Conservation (phyloP, 2,329 filamentous ascomycete genomes). For the Thielaviopsis euricoi region DNA sequence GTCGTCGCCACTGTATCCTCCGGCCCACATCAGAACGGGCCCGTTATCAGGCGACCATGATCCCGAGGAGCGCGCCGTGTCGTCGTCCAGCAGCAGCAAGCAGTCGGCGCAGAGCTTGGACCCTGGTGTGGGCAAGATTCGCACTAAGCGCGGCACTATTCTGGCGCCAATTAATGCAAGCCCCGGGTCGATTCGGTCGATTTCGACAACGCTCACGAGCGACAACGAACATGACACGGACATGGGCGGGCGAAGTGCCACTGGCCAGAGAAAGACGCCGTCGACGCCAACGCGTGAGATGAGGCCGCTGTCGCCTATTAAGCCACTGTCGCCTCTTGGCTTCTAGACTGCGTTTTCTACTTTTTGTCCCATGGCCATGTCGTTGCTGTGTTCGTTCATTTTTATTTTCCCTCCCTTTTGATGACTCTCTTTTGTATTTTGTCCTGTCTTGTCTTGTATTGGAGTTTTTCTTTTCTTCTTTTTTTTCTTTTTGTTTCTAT, state of each 20-base stretch:
- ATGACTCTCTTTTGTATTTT: background rate
- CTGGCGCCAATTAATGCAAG: slow-evolving; percentile 11
- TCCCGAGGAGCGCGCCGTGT: slow-evolving; percentile 18
- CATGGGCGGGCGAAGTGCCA: background rate
- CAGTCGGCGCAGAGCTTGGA: slow-evolving; percentile 20
- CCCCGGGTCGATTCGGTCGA: slow-evolving; percentile 10
- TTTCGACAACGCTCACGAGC: slow-evolving; percentile 28
- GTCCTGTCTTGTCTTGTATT: slow-evolving; percentile 1
- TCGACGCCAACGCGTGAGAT: slow-evolving; percentile 24
- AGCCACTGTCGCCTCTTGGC: slow-evolving; percentile 46
- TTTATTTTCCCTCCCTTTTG: background rate
- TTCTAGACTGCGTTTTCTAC: slow-evolving; percentile 26
- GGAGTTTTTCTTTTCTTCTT: background rate
- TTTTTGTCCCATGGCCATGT: too few relatives aligned
- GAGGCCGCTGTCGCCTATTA: slow-evolving; percentile 46
- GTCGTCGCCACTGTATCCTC: slow-evolving; percentile 3
- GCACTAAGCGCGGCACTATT: slow-evolving; percentile 12
- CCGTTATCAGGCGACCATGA: background rate
- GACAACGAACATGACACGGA: slow-evolving; percentile 23
- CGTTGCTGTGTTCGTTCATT: background rate
- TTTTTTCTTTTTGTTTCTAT: background rate
- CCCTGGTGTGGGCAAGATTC: slow-evolving; percentile 18
- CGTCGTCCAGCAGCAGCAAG: slow-evolving; percentile 51
- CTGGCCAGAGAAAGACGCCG: slow-evolving; percentile 2
- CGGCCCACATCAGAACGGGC: slow-evolving; percentile 1